Base-by-base conservation (phyloP, 805 yeast species). In the Myxozyma udenii region DNA sequence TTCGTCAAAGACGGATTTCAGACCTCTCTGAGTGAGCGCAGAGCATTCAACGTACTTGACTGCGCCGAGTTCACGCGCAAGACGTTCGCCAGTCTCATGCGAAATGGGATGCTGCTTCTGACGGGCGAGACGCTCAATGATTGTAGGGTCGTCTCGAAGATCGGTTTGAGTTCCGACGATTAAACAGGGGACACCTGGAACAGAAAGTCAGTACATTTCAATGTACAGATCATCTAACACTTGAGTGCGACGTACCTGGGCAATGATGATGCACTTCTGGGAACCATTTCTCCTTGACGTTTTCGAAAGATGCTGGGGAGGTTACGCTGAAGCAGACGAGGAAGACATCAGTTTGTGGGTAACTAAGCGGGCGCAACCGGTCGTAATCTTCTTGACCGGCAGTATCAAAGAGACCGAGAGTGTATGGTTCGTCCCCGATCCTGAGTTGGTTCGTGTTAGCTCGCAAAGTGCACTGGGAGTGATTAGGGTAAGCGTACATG, bases 371-470 rank as follows among this genome's bases (percentile, higher is more conserved):
- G 74, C 98, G 86, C 67, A 91, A 76, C 68, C 98, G 81, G 74
- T 91, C 98, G 71, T 93, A 91, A 76, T 91, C 98, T 79, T 91
- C 98, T 76, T 91, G 98, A 46, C 98, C 98, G 25, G 98, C 98
- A 32, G 98, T 91, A 75, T 91, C 98, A 67, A 93, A 91, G 56
- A 91, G 76, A n/a, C 98, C 97, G 64, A 91, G 79, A 16, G 97
- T 93, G 70, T 87, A 90, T 43, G 98, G 98, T 72, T 90, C 98
- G 68, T 93, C 98, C 46, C 97, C 98, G 66, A 91, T 91, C 81
- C 61, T 56, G 23, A 23, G 18, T 12, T 25, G 18, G 12, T 40
- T 18, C 21, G 19, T 23, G 46, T 41, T 26, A 46, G 38, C 26
- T 14, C 4, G 32, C 18, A 9, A 24, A 33, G n/a, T 4, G 23